Conservation (phyloP, 208 protist genomes). For the Leishmania guyanensis region DNA sequence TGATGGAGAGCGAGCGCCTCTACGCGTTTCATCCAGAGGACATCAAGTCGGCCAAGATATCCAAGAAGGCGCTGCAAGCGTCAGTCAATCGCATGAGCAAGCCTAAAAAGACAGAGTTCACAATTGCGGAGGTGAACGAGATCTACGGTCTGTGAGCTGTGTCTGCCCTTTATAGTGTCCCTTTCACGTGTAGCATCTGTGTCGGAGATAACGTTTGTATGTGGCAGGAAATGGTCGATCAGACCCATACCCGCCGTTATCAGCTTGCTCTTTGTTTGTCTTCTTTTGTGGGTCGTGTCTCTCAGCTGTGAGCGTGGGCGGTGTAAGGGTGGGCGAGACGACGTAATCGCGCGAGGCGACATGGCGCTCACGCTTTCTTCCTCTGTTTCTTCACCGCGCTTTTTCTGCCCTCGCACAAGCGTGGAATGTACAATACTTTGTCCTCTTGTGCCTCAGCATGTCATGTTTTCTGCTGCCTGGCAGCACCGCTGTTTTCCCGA, state of each 20-base stretch:
- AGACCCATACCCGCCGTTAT: background rate
- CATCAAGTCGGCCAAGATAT: constrained; percentile 48
- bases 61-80: constrained; percentile 53
- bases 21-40: constrained; percentile 59
- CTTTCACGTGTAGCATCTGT: background rate
- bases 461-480: background rate
- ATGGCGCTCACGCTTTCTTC: background rate
- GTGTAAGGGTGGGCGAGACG: background rate
- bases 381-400: background rate
- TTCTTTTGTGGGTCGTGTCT: background rate
- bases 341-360: background rate
- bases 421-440: constrained; percentile 17
- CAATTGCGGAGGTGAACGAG: constrained; percentile 82
- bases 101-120: constrained; percentile 83
- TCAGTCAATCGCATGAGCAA: constrained; percentile 69
- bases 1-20: constrained; percentile 60
- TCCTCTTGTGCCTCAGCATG: background rate
- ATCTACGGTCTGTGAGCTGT: constrained; percentile 70
- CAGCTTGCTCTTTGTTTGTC: background rate
- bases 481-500: background rate
- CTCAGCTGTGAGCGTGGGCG: background rate
- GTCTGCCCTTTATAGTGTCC: background rate
- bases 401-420: background rate
- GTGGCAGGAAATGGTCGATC: background rate
- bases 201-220: background rate